A percentile compares a stretch with the other conserved stretches of the same genome.
phyloP scores from a whole-genome alignment of 2,329 filamentous ascomycete genomes.

The Fusarium citri region DNA sequence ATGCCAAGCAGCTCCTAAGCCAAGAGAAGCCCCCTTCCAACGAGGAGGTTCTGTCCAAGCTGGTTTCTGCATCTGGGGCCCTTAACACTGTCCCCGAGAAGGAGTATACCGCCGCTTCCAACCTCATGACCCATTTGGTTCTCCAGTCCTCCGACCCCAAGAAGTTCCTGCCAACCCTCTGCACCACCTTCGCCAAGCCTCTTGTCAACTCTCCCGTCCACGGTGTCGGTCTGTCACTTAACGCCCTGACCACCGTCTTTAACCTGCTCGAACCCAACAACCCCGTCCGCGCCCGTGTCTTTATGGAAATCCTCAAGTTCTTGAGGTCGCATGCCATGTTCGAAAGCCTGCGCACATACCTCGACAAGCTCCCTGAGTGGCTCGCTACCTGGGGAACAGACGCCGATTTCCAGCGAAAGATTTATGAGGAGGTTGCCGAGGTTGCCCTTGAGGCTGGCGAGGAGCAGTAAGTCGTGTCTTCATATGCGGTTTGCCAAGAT shows the following conservation, averaged over 20 bases:
- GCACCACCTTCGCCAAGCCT: conserved; percentile 88
- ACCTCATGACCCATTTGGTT: conserved; percentile 94
- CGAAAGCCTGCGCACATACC: conserved; percentile 83
- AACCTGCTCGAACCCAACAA: conserved; percentile 85
- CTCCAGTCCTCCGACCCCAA: conserved; percentile 86
- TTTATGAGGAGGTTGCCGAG: conserved; percentile 86
- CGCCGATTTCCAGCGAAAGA: conserved; percentile 83
- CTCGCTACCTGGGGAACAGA: conserved; percentile 84
- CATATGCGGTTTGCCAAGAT: background rate
- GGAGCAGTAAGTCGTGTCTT: conserved; percentile 68
- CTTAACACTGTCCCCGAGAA: conserved; percentile 92
- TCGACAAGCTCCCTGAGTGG: conserved; percentile 87
- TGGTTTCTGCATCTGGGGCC: conserved; percentile 81
- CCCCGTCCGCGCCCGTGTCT: conserved; percentile 88
- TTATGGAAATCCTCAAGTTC: conserved; percentile 87
- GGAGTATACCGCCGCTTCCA: conserved; percentile 96
- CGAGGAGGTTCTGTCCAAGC: conserved; percentile 89
- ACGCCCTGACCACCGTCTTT: conserved; percentile 94
- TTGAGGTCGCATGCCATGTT: conserved; percentile 81
- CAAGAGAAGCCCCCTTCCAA: conserved; percentile 74
- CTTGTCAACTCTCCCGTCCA: conserved; percentile 87
- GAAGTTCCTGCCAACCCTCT: conserved; percentile 88
- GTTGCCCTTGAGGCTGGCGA: conserved; percentile 83
- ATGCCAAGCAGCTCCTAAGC: conserved; percentile 80
- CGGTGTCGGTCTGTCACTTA: conserved; percentile 86